Base-by-base conservation (phyloP, 345 rosid genomes). In the Citrus maxima region DNA sequence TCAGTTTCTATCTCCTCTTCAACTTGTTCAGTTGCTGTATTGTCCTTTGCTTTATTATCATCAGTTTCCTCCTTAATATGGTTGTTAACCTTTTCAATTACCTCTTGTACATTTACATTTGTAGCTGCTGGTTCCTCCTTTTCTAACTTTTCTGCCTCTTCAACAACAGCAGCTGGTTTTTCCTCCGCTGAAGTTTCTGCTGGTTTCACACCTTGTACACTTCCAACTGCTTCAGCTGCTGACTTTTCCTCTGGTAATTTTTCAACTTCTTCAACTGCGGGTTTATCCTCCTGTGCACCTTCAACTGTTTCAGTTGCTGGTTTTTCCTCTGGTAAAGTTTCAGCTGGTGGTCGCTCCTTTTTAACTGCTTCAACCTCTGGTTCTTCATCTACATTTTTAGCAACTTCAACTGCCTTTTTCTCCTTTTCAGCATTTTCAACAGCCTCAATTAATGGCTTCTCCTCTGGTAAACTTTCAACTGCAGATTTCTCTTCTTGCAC, bases 391-490 rank as follows among this genome's bases (percentile, higher is more conserved):
- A 40, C 13, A 40, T 40, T 40, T 40, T 40, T 40, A 10, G 12
- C 46, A 40, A 10, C 21, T 32, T 51, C 67, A 30, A 21, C 46
- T 6, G 24, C 55, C 12, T 35, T 42, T 42, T 81, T 81, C n/a
- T 72, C 84, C 54, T 62, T 65, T 46, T 7, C 19, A 2, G 22
- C 6, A 6, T 35, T 59, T 67, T 74, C 81, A 61, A 13, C 81
- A 24, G 55, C 74, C 72, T 81, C 69, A 5, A 27, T 34, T 38
- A 21, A 25, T 24, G 75, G 74, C 62, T 77, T 81, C 40, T 78
- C 59, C 55, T 77, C 80, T 34, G 30, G n/a, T 42, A 70, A 63
- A 59, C 64, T 69, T 80, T 80, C 76, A 62, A 27, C 25, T 38
- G 30, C 42, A 2, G 54, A 28, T 74, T 60, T 37, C 10, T 38